Evolutionary conservation across 2,329 filamentous ascomycete species (phyloP), one percentile per base, ranked within the genome.

Genomic region (Neobulgaria alba): DNA sequence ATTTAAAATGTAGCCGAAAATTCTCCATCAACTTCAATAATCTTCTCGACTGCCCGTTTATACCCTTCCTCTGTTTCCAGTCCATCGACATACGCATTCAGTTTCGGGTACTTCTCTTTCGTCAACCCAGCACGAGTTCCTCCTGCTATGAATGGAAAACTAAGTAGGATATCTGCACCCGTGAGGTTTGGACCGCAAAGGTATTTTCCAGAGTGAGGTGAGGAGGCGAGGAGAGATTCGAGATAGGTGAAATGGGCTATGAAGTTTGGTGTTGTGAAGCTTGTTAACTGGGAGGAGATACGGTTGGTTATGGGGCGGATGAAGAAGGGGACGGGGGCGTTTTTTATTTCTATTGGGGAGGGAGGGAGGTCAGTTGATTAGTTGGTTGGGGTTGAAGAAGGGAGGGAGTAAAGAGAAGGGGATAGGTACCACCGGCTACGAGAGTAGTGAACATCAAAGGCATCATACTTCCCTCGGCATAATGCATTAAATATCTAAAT

Each of bases 391-490:
- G 7, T 14, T n/a, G 12, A 4, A 21, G 12, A 18, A 15, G 31
- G 19, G 18, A 34, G 29, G 17, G n/a, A 19, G 20, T n/a, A n/a
- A n/a, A n/a, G n/a, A 15, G 29, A 23, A 20, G n/a, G 15, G n/a
- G 21, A 8, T 23, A 63, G 67, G 43, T 57, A 73, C 70, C 60
- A 3, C 56, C 56, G 10, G 83, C 65, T 18, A 94, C 63, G 12
- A 92, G 57, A 10, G 69, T 65, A 46, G 85, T 62, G 1, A 89
- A 63, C 47, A 92, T 60, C 35, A 78, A 67, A 0, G 77, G 73
- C 81, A 93, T 92, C 46, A 95, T 64, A 46, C 76, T 85, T 9
- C 89, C 90, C 64, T 95, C 90, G 4, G 77, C 72, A 61, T 89
- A 95, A 60, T 95, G 83, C 70, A 95, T 75, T 51, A 77, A 77